Evolutionary conservation across 257 asterid genomes (phyloP), one percentile per base, ranked within the genome.

Genomic region (Solanum medicagineum): DNA sequence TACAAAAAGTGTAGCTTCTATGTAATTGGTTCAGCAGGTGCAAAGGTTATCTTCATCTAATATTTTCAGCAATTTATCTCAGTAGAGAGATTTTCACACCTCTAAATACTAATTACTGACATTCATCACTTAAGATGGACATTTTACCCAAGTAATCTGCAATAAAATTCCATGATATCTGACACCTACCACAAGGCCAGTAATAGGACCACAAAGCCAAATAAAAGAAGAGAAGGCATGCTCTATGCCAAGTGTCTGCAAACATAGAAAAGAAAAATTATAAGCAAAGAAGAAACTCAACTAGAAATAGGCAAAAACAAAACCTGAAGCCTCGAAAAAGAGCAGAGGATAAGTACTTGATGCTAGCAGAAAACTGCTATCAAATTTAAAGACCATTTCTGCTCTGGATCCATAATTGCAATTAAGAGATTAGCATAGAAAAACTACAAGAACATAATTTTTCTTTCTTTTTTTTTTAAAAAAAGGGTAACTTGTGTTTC

Each of bases 191-290:
- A 95, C 95, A 75, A 97, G 98, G 86, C 99, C 99, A 75, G 99
- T 97, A 87, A 97, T 97, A 59, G 99, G 99, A 87, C 99, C 99
- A 79, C 99, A 97, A n/a, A 97, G 98, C 99, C 99, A 97, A 81
- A 97, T 97, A 90, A 97, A 97, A 57, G 99, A 97, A 84, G 99
- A 94, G 87, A 95, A 95, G 6, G 96, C 98, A 88, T 97, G 99
- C 36, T 92, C 96, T 88, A 97, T 92, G 66, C 99, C 99, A 87
- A 97, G 99, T 29, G 99, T 97, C 99, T 97, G 99, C 94, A 91
- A 29, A 86, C 75, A 83, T 9, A 83, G 81, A 17, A 66, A n/a
- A 70, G 87, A 16, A 15, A 84, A 79, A 86, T 45, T 91, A 83
- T 73, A 84, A 45, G 74, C 62, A 88, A 81, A 73, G 85, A 88